Evolutionary conservation across 192 early-diverging fungal genomes (phyloP).

Genomic region (Podila epigama): DNA sequence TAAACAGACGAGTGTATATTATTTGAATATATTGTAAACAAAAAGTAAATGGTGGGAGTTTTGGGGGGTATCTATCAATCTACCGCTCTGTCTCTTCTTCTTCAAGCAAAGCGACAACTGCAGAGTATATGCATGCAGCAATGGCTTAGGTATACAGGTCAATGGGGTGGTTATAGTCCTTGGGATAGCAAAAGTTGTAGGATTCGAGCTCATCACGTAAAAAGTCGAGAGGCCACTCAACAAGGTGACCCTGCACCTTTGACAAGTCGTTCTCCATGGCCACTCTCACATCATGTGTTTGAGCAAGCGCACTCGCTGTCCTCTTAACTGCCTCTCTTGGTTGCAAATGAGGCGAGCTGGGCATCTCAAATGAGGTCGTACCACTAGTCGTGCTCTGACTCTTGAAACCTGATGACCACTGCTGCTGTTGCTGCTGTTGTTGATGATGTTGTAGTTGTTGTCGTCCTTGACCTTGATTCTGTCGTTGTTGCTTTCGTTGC

Average conservation of each 20-base stretch:
- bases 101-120: no score
- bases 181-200: conserved; percentile 47
- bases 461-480: no score
- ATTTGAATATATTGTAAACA: neutral
- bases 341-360: neutral
- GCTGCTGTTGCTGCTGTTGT: neutral
- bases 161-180: conserved; percentile 49
- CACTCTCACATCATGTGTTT: conserved; percentile 11
- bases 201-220: conserved; percentile 55
- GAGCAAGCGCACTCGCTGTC: conserved; percentile 35
- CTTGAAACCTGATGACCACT: neutral
- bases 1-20: neutral
- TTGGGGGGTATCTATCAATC: no score
- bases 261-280: conserved; percentile 42
- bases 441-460: no score
- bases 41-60: neutral
- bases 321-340: conserved; percentile 23
- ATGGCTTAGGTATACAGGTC: conserved; percentile 48
- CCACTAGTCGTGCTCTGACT: neutral
- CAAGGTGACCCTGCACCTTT: conserved; percentile 59
- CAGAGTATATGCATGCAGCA: no score
- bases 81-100: no score
- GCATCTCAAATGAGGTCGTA: neutral
- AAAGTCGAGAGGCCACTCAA: conserved; percentile 61
- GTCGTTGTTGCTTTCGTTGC: no score